phyloP scores from a whole-genome alignment of 1,284 basidiomycete species.

The Marasmius oreades region DNA sequence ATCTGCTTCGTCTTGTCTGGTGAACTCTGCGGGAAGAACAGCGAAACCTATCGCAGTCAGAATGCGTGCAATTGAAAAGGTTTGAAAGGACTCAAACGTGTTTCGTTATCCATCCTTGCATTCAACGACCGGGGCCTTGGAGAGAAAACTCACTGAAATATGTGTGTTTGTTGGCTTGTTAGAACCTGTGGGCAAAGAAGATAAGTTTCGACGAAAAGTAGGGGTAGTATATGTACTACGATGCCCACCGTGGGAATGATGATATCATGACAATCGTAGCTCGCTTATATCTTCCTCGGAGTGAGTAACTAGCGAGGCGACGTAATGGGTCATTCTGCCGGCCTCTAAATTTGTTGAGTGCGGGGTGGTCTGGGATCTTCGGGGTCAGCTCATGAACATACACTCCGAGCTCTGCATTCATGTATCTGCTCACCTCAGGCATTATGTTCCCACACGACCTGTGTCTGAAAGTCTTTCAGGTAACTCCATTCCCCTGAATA shows the following conservation, averaged over 20 bases:
- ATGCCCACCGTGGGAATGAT: constrained; percentile 1
- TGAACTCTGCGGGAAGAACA: not conserved
- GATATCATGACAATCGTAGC: not conserved
- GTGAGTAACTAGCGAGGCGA: not conserved
- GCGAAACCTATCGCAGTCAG: not conserved
- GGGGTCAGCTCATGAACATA: too few relatives aligned
- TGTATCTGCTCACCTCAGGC: too few relatives aligned
- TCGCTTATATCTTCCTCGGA: not conserved
- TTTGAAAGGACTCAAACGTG: not conserved
- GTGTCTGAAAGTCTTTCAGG: too few relatives aligned
- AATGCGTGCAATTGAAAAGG: not conserved
- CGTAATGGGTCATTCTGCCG: too few relatives aligned
- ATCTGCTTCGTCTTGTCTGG: not conserved
- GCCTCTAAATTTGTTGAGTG: too few relatives aligned
- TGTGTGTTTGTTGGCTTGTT: not conserved
- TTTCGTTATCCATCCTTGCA: not conserved
- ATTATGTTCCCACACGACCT: too few relatives aligned
- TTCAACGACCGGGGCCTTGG: not conserved
- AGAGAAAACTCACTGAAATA: not conserved
- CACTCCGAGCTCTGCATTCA: too few relatives aligned
- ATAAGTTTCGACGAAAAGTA: not conserved
- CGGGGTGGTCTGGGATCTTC: too few relatives aligned
- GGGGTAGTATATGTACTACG: constrained; percentile 1
- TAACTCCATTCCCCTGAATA: too few relatives aligned
- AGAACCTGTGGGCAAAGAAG: not conserved